Conservation (phyloP, 331 rosid genomes). For the Saraca asoca region DNA sequence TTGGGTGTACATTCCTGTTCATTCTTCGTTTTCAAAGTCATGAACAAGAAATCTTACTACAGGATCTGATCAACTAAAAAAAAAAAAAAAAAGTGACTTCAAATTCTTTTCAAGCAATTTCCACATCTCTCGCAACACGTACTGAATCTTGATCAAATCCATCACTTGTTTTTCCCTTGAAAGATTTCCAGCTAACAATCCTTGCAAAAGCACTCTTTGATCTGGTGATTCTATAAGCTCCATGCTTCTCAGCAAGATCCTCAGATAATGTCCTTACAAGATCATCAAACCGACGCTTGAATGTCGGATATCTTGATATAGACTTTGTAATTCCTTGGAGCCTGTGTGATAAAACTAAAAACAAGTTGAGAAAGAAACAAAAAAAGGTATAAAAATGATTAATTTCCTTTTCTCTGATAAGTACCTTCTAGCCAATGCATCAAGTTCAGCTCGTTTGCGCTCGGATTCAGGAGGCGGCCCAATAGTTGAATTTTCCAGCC, state of each 20-base stretch:
- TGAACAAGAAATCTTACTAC: too few species aligned
- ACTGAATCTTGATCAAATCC: constrained; percentile 54
- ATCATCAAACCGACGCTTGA: constrained; percentile 67
- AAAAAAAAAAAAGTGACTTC: neutral
- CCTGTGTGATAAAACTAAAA: constrained; percentile 42
- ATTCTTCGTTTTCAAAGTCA: too few species aligned
- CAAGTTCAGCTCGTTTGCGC: constrained; percentile 80
- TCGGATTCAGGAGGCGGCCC: constrained; percentile 72
- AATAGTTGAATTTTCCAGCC: constrained; percentile 50
- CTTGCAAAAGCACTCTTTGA: constrained; percentile 76
- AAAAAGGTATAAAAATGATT: neutral
- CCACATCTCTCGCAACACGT: constrained; percentile 46
- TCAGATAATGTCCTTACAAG: constrained; percentile 55
- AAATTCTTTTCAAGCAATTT: constrained; percentile 32
- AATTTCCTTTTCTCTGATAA: neutral
- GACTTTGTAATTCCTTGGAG: constrained; percentile 88
- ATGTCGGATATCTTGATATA: constrained; percentile 84
- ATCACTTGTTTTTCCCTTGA: constrained; percentile 48
- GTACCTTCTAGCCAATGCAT: constrained; percentile 89
- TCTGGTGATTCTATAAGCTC: constrained; percentile 47
- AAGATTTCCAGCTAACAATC: constrained; percentile 58
- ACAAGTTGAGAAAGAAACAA: constrained; percentile 18
- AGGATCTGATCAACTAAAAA: neutral
- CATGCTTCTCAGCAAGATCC: constrained; percentile 54
- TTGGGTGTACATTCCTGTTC: too few species aligned